Percentiles rank a stretch among this genome's conserved stretches.
phyloP scores from a whole-genome alignment of 768 basidiomycete genomes.

The Hypholoma fasciculare region DNA sequence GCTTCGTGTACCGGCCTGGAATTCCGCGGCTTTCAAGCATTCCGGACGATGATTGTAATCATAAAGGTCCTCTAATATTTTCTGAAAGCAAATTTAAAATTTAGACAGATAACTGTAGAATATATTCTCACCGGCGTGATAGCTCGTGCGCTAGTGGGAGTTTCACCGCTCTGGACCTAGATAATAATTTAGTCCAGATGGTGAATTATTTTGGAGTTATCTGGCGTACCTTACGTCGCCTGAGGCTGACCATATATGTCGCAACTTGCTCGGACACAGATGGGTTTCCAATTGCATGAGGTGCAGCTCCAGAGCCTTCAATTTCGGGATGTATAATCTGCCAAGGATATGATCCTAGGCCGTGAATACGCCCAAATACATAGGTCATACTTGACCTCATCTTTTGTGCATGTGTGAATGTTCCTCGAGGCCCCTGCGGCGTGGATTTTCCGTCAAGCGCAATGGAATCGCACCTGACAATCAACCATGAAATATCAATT shows the following conservation, averaged over 20 bases:
- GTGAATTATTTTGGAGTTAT: background rate
- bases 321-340: constrained; percentile 12
- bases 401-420: constrained; percentile 35
- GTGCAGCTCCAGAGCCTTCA: background rate
- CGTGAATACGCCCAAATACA: constrained; percentile 24
- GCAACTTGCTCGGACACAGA: constrained; percentile 13
- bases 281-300: constrained; percentile 13
- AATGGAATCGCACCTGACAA: constrained; percentile 14
- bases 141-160: constrained; percentile 15
- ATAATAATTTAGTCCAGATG: background rate
- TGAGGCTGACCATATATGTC: constrained; percentile 15
- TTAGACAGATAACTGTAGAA: background rate
- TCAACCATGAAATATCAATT: too few relatives aligned
- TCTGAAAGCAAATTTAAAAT: background rate
- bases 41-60: constrained; percentile 14
- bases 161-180: constrained; percentile 13
- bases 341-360: constrained; percentile 28
- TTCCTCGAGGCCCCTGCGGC: constrained; percentile 3
- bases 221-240: constrained; percentile 6
- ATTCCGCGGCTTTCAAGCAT: constrained; percentile 1
- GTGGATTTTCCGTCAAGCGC: constrained; percentile 9
- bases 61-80: constrained; percentile 10
- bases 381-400: constrained; percentile 31
- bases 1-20: background rate
- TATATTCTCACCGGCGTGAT: constrained; percentile 11